Base-by-base conservation (phyloP, 2,329 filamentous ascomycete genomes). In the Cladosporium velox region DNA sequence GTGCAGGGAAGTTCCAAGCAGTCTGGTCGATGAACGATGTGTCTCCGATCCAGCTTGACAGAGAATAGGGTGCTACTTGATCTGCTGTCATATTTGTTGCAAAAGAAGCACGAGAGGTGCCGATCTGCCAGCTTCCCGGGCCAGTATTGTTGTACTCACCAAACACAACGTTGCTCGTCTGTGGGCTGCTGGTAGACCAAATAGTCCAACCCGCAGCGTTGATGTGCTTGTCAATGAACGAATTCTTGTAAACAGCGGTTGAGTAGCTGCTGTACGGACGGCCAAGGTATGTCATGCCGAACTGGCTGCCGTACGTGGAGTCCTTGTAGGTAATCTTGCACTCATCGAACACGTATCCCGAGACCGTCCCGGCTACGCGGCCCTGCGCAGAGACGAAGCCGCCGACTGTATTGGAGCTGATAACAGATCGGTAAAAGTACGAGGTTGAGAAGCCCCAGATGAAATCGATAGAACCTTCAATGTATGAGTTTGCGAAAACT, bases 91-190 rank as follows among this genome's bases (percentile, higher is more conserved):
- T 68, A 64, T 76, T 79, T 47, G 76, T 79, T 3, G 80, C 74
- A 70, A 85, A 86, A 63, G 77, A 78, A 14, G 84, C 85, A 61
- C 87, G 78, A 0, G 79, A 80, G n/a, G 72, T 70, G n/a, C 66
- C 65, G 0, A 84, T 84, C n/a, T 76, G 76, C 76, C 77, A 79
- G 2, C 86, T 79, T 2, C 87, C 87, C 35, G 78, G 73, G 1
- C 87, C 87, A 0, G 82, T 82, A 75, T 90, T 90, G 52, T 73
- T 77, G 71, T 84, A 89, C 77, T 89, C 87, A 12, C 77, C 84
- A 69, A 85, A 88, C 26, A 79, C 75, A 1, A 89, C 83, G 44
- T 84, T 78, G 28, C 77, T 78, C 0, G 85, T 87, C 52, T 82
- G 79, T 14, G 79, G 73, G 52, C 82, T 78, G 6, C 77, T 79